Evolutionary conservation across 495 filamentous ascomycete genomes (phyloP).

Genomic region (Penicillium paradoxum): DNA sequence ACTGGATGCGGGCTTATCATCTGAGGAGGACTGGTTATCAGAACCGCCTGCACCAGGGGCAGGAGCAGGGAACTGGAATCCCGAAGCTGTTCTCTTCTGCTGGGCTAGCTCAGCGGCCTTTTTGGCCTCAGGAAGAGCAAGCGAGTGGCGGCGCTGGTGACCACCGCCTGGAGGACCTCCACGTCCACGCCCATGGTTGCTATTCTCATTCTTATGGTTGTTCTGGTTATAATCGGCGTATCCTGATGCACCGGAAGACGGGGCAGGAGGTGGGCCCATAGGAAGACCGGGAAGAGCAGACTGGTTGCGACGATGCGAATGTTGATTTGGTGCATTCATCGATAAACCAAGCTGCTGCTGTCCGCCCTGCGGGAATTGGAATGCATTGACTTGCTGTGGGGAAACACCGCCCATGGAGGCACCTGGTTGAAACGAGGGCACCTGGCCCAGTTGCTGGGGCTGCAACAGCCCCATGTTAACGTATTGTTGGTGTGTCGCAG

Average conservation of each 20-base stretch:
- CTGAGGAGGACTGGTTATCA: conserved; percentile 37
- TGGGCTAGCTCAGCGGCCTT: conserved; percentile 96
- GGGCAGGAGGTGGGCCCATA: conserved; percentile 86
- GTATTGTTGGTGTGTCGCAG: conserved; percentile 93
- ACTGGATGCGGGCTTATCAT: conserved; percentile 36
- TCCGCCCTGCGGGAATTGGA: conserved; percentile 84
- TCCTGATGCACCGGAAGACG: conserved; percentile 90
- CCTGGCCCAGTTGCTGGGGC: conserved; percentile 70
- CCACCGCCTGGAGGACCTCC: conserved; percentile 70
- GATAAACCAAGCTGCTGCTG: conserved; percentile 68
- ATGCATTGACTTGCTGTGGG: conserved; percentile 67
- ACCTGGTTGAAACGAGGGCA: conserved; percentile 62
- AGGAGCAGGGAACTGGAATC: conserved; percentile 80
- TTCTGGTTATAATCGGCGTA: conserved; percentile 73
- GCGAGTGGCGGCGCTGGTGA: conserved; percentile 90
- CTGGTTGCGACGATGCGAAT: conserved; percentile 94
- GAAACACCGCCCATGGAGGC: conserved; percentile 64
- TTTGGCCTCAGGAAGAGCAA: conserved; percentile 92
- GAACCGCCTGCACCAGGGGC: conserved; percentile 59
- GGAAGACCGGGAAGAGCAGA: conserved; percentile 92
- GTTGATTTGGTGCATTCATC: conserved; percentile 71
- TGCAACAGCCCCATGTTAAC: conserved; percentile 93
- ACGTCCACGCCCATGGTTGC: conserved; percentile 66
- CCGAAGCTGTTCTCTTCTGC: conserved; percentile 89
- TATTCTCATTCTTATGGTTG: conserved; percentile 65